Evolutionary conservation across 306 rosid species (phyloP).

Genomic region (barrel medic (Medicago truncatula)): DNA sequence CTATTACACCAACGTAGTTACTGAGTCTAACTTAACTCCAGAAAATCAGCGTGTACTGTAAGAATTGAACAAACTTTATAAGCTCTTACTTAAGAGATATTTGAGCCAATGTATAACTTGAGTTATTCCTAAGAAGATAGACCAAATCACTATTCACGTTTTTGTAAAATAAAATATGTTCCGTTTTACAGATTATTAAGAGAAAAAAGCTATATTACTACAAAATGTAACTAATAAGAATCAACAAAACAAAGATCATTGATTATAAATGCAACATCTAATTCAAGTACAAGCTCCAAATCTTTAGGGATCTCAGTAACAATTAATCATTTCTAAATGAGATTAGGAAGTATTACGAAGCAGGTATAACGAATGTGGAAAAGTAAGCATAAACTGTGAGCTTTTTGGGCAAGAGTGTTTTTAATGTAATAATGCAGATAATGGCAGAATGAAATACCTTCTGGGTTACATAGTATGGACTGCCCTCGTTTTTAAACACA

Average conservation of each 20-base stretch:
- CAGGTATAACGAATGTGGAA: too few species aligned
- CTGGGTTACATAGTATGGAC: too few species aligned
- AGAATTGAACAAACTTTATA: background rate
- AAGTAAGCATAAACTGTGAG: too few species aligned
- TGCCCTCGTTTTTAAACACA: background rate
- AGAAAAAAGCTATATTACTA: background rate
- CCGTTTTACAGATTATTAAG: background rate
- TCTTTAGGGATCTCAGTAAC: background rate
- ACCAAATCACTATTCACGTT: background rate
- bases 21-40: background rate
- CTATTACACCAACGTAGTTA: background rate
- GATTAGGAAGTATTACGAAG: background rate
- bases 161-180: background rate
- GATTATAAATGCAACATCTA: background rate
- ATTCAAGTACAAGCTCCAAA: background rate
- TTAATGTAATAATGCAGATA: too few species aligned
- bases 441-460: too few species aligned
- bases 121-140: background rate
- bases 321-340: background rate
- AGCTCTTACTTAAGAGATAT: background rate
- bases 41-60: background rate
- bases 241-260: background rate
- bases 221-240: background rate
- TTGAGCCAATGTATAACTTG: background rate
- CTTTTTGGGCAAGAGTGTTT: too few species aligned